phyloP scores from a whole-genome alignment of 495 filamentous ascomycete species.

The Pyrenula aspistea region DNA sequence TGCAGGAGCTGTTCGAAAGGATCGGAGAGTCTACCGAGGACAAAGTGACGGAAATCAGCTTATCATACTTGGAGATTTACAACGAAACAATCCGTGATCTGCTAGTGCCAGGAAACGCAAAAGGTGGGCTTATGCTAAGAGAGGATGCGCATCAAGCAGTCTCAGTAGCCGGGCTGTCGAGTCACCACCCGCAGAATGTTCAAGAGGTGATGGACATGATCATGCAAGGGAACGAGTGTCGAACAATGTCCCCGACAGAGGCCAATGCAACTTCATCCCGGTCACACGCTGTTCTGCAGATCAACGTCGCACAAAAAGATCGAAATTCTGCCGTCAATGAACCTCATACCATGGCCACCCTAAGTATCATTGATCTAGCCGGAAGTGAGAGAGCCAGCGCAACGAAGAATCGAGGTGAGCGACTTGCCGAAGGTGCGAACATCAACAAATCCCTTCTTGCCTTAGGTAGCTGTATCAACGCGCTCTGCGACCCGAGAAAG shows the following conservation, averaged over 20 bases:
- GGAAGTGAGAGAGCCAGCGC: constrained; percentile 94
- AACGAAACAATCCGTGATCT: constrained; percentile 98
- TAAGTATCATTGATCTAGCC: constrained; percentile 96
- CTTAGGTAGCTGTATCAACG: constrained; percentile 96
- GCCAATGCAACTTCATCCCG: constrained; percentile 96
- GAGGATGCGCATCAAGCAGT: constrained; percentile 93
- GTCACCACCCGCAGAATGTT: constrained; percentile 78
- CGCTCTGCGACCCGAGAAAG: constrained; percentile 87
- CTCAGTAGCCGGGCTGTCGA: constrained; percentile 82
- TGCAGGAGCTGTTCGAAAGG: constrained; percentile 95
- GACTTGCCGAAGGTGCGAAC: constrained; percentile 88
- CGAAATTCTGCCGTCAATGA: constrained; percentile 88
- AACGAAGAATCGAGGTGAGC: constrained; percentile 90
- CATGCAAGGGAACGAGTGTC: constrained; percentile 81
- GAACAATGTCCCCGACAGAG: constrained; percentile 94
- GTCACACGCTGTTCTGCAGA: constrained; percentile 97
- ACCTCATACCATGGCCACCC: constrained; percentile 91
- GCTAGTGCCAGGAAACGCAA: constrained; percentile 74
- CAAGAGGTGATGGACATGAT: constrained; percentile 99
- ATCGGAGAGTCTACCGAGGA: constrained; percentile 76
- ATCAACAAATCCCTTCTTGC: constrained; percentile 98
- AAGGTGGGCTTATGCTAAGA: constrained; percentile 80
- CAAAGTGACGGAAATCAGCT: constrained; percentile 78
- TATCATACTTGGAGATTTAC: constrained; percentile 98
- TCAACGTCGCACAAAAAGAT: constrained; percentile 90